Percentiles rank a stretch among this genome's conserved stretches.
Evolutionary conservation across 139 green algal species (phyloP).

Genomic region (Yamagishiella unicocca): DNA sequence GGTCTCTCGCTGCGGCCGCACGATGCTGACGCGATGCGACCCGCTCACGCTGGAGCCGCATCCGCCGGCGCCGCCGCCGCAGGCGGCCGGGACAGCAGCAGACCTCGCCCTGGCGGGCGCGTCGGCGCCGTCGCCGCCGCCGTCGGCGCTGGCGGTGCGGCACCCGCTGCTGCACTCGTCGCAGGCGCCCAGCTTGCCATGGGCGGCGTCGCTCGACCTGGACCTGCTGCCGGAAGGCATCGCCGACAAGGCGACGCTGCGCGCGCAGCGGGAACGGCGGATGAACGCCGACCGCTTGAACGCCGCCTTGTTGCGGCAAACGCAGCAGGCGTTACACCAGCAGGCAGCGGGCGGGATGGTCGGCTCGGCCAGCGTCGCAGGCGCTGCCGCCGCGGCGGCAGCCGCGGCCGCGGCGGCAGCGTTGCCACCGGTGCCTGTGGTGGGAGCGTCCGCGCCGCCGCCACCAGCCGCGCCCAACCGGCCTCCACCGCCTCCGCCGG

Average conservation of each 20-base stretch:
- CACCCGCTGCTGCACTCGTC: constrained; percentile 27
- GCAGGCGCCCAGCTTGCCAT: neutral
- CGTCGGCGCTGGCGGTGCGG: neutral
- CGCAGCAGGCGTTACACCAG: constrained; percentile 14
- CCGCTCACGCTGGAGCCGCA: constrained; percentile 41
- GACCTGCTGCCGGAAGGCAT: constrained; percentile 46
- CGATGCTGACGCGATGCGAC: constrained; percentile 46
- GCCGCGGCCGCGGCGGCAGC: neutral
- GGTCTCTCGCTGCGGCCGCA: constrained; percentile 24
- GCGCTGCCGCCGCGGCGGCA: neutral
- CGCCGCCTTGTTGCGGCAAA: neutral
- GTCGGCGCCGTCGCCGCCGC: neutral
- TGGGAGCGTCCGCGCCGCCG: neutral
- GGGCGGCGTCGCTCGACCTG: constrained; percentile 41
- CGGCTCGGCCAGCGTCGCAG: constrained; percentile 5
- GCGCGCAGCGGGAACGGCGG: neutral
- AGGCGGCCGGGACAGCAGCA: too few relatives aligned
- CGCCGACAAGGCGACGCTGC: constrained; percentile 13
- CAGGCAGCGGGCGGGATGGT: constrained; percentile 37
- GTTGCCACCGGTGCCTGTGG: too few relatives aligned
- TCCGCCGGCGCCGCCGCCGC: neutral
- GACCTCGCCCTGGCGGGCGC: too few relatives aligned
- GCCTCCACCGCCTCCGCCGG: constrained; percentile 6
- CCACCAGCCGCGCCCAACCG: neutral
- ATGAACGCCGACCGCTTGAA: constrained; percentile 12